These are phyloP conservation scores for Yamadazyma ubonensis DNA, from an alignment of 805 yeast genomes.

Conservation along the genomic window DNA sequence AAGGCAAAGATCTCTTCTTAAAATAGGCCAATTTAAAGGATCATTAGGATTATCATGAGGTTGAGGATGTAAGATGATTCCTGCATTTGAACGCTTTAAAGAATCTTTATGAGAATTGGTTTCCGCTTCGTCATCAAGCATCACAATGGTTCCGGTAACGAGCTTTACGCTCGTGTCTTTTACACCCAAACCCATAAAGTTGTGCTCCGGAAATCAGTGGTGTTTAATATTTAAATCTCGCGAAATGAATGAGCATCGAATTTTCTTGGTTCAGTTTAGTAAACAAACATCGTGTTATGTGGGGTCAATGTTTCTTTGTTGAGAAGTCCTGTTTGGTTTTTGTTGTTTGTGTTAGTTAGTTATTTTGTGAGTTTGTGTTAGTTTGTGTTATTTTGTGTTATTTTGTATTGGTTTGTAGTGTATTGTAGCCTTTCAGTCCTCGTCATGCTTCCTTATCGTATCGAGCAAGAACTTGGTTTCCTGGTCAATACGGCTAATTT, in stretches of 20 bases:
- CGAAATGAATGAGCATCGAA: not conserved
- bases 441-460: too few species aligned
- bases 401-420: too few species aligned
- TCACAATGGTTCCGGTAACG: slow-evolving; percentile 52
- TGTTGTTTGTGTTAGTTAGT: too few species aligned
- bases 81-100: slow-evolving; percentile 46
- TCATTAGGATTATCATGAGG: slow-evolving; percentile 64
- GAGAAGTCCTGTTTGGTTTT: too few species aligned
- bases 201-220: not conserved
- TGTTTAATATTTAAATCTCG: not conserved
- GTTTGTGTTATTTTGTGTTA: too few species aligned
- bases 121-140: slow-evolving; percentile 29
- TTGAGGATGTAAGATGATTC: slow-evolving; percentile 57
- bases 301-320: too few species aligned
- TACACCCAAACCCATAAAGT: slow-evolving; percentile 35
- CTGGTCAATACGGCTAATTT: too few species aligned
- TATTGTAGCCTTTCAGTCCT: too few species aligned
- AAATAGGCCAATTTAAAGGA: slow-evolving; percentile 64
- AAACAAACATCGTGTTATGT: too few species aligned
- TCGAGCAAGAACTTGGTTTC: too few species aligned
- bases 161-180: slow-evolving; percentile 37
- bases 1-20: slow-evolving; percentile 56
- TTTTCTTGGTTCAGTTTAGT: too few species aligned
- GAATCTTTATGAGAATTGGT: slow-evolving; percentile 10
- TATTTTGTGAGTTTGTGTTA: too few species aligned